A percentile compares a stretch with the other conserved stretches of the same genome.
phyloP scores from a whole-genome alignment of 169 alveolate genomes.

The Ophryocystis elektroscirrha region DNA sequence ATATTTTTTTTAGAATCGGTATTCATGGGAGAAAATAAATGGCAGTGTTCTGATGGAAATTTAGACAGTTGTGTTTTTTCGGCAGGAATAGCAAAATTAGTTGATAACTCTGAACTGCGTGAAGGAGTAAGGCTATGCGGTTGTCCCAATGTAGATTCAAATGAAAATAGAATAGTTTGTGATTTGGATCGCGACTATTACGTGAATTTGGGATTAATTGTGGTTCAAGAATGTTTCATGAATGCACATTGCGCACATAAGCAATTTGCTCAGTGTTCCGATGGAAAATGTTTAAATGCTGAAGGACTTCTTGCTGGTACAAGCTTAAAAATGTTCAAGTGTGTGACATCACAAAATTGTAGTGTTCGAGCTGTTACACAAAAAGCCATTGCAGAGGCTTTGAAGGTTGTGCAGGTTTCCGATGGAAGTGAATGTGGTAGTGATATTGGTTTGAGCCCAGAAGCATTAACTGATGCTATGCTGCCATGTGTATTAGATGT shows the following conservation, averaged over 20 bases:
- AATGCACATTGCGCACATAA: conserved; percentile 16
- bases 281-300: conserved; percentile 15
- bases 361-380: conserved; percentile 10
- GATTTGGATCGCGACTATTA: conserved; percentile 5
- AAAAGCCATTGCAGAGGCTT: conserved; percentile 16
- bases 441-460: conserved; percentile 31
- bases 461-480: conserved; percentile 19
- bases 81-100: too few species aligned
- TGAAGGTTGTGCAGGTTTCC: conserved; percentile 29
- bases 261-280: conserved; percentile 14
- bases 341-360: conserved; percentile 11
- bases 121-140: conserved; percentile 24
- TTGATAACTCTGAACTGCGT: too few species aligned
- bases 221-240: conserved; percentile 15
- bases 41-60: too few species aligned
- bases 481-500: conserved; percentile 31
- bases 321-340: conserved; percentile 11
- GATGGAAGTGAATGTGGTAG: conserved; percentile 29
- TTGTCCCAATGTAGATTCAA: conserved; percentile 15
- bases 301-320: conserved; percentile 14
- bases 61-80: too few species aligned
- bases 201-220: conserved; percentile 12
- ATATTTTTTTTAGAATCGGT: too few species aligned
- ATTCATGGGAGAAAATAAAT: too few species aligned
- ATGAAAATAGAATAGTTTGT: conserved; percentile 8